Evolutionary conservation across 805 yeast species (phyloP), one percentile per base, ranked within the genome.

Genomic region (Teunomyces pallodes): DNA sequence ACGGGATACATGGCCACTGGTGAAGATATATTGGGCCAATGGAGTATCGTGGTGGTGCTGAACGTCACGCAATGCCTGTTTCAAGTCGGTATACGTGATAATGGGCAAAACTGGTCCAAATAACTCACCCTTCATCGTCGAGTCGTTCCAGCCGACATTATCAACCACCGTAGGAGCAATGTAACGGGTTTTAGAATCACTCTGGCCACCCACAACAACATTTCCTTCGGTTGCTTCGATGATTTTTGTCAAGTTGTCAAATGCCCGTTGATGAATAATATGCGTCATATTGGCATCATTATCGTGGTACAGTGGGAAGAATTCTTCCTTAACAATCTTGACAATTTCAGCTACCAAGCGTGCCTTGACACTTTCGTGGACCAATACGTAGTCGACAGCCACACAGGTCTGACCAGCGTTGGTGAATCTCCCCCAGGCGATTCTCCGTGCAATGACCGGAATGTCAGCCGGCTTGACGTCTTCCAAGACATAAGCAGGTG

Each of bases 391-490:
- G 68, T 92, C 98, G 7, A 91, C 86, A 8, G 96, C 87, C 35
- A 89, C 87, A 71, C 97, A 91, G 2, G 94, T 83, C 70, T 91
- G 98, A 13, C 98, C 98, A 13, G 87, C 80, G 62, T 90, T 92
- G 29, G 80, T 68, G 60, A 84, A 85, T 56, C 85, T 81, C 13
- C 91, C 92, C 87, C 94, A 88, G 1, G 78, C 76, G 12, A 89
- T 68, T 66, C 97, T 79, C 54, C 76, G 77, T 24, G 90, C 72
- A 36, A 75, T 53, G 1, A 69, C 64, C 8, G 66, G 59, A 32
- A 82, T 56, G 48, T 80, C 74, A n/a, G 56, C 61, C 48, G 74
- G 72, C 10, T 69, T 69, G 43, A 76, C 67, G 53, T 71, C 73
- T 42, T 70, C 76, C 45, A 90, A 77, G 9, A 91, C 70, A 56